phyloP scores from a whole-genome alignment of 2,329 filamentous ascomycete species.

The Dactylonectria macrodidyma region DNA sequence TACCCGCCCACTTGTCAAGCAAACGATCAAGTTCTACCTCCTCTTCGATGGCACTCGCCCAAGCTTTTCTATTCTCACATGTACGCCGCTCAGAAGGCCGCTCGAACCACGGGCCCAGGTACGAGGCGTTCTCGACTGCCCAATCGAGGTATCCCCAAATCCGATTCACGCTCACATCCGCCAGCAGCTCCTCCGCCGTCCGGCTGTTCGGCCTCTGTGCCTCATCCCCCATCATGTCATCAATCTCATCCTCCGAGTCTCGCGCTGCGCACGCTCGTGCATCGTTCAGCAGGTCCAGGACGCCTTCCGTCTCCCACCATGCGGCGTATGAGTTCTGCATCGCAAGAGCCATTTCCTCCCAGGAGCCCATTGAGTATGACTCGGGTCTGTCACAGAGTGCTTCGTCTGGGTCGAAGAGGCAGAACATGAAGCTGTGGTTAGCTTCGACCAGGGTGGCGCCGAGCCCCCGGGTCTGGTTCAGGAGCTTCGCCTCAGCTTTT shows the following conservation, averaged over 20 bases:
- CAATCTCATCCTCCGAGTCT: constrained; percentile 10
- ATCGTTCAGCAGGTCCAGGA: constrained; percentile 2
- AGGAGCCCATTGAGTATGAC: constrained; percentile 1
- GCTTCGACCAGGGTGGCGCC: constrained; percentile 1
- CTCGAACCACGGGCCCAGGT: constrained; percentile 9
- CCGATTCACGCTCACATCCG: constrained; percentile 9
- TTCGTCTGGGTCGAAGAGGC: constrained; percentile 17
- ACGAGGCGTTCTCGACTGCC: constrained; percentile 19
- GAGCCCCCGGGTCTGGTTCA: constrained; percentile 2
- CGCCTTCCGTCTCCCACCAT: constrained; percentile 22
- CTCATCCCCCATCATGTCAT: constrained; percentile 1
- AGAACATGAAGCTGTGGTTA: constrained; percentile 11
- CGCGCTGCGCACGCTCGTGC: constrained; percentile 11
- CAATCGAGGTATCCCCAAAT: constrained; percentile 23
- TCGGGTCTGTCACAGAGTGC: constrained; percentile 2
- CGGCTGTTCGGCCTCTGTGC: too few species aligned
- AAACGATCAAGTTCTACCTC: too few species aligned
- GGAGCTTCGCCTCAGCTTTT: constrained; percentile 10
- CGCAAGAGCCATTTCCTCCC: constrained; percentile 14
- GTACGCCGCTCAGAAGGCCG: constrained; percentile 2
- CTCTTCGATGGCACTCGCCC: not conserved
- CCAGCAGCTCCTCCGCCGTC: constrained; percentile 4
- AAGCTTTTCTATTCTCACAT: not conserved
- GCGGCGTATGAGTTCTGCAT: constrained; percentile 18
- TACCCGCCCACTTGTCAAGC: too few species aligned